Conservation (phyloP, 495 filamentous ascomycete genomes). For the Lepraria neglecta region DNA sequence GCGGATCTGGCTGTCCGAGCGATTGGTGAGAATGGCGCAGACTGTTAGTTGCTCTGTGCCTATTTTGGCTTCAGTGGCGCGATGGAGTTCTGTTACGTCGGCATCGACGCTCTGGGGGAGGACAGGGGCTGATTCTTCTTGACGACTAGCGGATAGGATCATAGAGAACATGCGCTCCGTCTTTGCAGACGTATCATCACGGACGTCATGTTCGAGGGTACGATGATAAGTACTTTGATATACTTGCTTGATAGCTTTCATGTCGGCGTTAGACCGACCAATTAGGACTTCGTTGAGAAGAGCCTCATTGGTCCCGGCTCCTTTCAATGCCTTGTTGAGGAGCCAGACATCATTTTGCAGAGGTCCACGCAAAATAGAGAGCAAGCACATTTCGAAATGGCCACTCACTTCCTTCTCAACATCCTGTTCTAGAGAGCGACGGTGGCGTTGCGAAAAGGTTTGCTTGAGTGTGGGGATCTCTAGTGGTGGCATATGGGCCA, state of each 20-base stretch:
- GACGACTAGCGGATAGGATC: conserved; percentile 61
- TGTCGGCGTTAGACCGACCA: conserved; percentile 73
- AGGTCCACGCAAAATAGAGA: conserved; percentile 70
- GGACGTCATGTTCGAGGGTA: conserved; percentile 61
- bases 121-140: conserved; percentile 69
- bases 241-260: conserved; percentile 68
- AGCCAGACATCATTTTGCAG: conserved; percentile 61
- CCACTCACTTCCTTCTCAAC: conserved; percentile 69
- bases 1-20: conserved; percentile 71
- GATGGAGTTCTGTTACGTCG: conserved; percentile 66
- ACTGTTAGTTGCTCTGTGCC: conserved; percentile 72
- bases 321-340: conserved; percentile 61
- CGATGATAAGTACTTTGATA: conserved; percentile 60
- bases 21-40: conserved; percentile 63
- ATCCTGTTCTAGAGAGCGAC: conserved; percentile 64
- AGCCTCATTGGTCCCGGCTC: conserved; percentile 78
- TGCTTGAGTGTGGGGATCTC: conserved; percentile 63
- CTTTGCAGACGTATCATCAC: conserved; percentile 73
- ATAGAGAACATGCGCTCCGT: conserved; percentile 75
- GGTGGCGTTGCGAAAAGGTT: conserved; percentile 52
- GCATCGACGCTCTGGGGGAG: conserved; percentile 61
- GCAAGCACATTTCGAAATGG: conserved; percentile 62
- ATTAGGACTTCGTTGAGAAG: conserved; percentile 82
- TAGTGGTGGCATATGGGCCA: conserved; percentile 63
- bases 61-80: conserved; percentile 60